Evolutionary conservation across 176 grass and related monocot species (phyloP).

Genomic region (Avena insularis): DNA sequence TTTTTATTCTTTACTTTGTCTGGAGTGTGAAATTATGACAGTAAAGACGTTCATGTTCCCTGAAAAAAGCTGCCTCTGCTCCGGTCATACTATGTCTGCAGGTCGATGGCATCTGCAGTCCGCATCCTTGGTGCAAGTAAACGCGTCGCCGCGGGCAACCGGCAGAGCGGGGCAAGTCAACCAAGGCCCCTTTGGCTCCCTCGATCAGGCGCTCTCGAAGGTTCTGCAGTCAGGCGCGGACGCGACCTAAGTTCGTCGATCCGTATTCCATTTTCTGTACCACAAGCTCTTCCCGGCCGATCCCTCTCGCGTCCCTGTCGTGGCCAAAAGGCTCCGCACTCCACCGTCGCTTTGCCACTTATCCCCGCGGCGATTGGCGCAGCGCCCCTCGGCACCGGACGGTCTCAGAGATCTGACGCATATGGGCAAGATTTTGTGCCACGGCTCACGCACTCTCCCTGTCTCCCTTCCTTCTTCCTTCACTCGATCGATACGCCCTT

Average conservation of each 20-base stretch:
- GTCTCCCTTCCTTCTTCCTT: background rate
- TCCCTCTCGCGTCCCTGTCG: slow-evolving; percentile 43
- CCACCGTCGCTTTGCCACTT: slow-evolving; percentile 46
- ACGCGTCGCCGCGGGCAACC: slow-evolving; percentile 34
- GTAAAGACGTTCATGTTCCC: slow-evolving; percentile 31
- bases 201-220: slow-evolving; percentile 17
- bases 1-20: background rate
- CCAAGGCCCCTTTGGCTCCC: slow-evolving; percentile 29
- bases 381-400: background rate
- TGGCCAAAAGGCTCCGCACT: slow-evolving; percentile 36
- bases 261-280: background rate
- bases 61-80: background rate
- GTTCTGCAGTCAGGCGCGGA: background rate
- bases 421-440: slow-evolving; percentile 32
- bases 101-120: background rate
- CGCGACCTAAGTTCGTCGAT: background rate
- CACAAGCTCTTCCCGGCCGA: background rate
- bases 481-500: slow-evolving; percentile 6
- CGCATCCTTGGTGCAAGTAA: background rate
- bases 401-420: slow-evolving; percentile 22
- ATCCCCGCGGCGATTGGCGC: slow-evolving; percentile 20
- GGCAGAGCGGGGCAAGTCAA: background rate
- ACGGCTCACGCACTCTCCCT: too few relatives aligned
- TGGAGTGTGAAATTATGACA: background rate
- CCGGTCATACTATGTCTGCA: background rate